phyloP scores from a whole-genome alignment of 2,329 filamentous ascomycete species.

The Colletotrichum sp. region DNA sequence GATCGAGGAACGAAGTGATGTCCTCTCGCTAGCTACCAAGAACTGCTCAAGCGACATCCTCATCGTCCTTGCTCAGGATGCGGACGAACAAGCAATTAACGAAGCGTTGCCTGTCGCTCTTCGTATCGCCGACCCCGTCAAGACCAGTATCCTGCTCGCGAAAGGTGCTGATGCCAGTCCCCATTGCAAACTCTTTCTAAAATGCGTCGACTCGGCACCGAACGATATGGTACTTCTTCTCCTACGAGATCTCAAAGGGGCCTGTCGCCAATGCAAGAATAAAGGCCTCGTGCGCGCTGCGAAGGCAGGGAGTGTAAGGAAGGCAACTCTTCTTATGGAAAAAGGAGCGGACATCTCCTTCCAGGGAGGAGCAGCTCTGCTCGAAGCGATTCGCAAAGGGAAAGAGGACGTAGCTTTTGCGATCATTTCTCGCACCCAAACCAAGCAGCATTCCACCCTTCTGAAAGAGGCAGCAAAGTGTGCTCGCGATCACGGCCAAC shows the following conservation, averaged over 20 bases:
- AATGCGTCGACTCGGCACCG: background rate
- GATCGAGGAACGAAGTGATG: background rate
- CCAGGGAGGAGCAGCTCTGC: background rate
- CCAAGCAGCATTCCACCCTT: background rate
- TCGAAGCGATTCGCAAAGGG: background rate
- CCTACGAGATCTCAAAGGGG: background rate
- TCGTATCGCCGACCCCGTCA: background rate
- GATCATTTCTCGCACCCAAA: background rate
- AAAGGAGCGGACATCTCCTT: background rate
- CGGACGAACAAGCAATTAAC: background rate
- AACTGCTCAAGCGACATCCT: background rate
- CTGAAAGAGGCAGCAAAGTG: background rate
- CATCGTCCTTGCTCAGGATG: background rate
- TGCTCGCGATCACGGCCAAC: background rate
- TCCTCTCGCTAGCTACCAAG: background rate
- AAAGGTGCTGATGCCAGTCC: background rate
- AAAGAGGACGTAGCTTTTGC: background rate
- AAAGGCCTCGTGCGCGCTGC: background rate
- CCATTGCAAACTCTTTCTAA: background rate
- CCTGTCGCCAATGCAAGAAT: background rate
- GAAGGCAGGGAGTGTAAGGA: background rate
- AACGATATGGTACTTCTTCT: background rate
- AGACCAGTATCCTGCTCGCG: background rate
- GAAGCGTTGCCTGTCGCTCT: background rate
- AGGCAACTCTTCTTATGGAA: background rate